These are phyloP conservation scores for Vitellaria paradoxa DNA, from an alignment of 179 eudicot species.

Conservation along the genomic window DNA sequence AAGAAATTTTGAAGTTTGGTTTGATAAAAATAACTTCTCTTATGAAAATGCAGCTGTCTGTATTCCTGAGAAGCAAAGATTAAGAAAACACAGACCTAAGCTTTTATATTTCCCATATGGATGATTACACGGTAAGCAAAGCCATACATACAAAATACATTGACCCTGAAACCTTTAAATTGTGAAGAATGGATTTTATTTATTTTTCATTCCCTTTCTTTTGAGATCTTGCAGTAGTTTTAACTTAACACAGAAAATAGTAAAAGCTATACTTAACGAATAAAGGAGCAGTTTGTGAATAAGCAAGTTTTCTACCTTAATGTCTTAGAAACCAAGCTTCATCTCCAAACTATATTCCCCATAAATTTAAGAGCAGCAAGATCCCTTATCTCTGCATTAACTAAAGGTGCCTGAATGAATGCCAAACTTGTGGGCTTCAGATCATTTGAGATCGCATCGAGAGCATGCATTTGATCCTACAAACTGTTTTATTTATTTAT, in stretches of 20 bases:
- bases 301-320: background rate
- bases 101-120: too few relatives aligned
- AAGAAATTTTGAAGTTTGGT: background rate
- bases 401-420: slow-evolving; percentile 53
- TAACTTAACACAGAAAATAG: background rate
- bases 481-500: background rate
- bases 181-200: background rate
- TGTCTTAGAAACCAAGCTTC: slow-evolving; percentile 3
- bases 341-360: slow-evolving; percentile 79
- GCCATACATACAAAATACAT: too few relatives aligned
- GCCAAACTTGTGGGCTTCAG: slow-evolving; percentile 49
- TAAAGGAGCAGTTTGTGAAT: background rate
- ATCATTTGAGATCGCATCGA: slow-evolving; percentile 52
- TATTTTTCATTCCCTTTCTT: background rate
- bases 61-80: too few relatives aligned
- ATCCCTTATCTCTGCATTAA: slow-evolving; percentile 80
- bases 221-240: background rate
- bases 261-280: background rate
- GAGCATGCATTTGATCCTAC: slow-evolving; percentile 78
- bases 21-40: background rate
- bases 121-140: too few relatives aligned
- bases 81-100: too few relatives aligned
- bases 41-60: too few relatives aligned
- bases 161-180: too few relatives aligned
- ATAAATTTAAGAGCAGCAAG: slow-evolving; percentile 77